Conservation (phyloP, 805 yeast species). For the Ogataea allantospora region DNA sequence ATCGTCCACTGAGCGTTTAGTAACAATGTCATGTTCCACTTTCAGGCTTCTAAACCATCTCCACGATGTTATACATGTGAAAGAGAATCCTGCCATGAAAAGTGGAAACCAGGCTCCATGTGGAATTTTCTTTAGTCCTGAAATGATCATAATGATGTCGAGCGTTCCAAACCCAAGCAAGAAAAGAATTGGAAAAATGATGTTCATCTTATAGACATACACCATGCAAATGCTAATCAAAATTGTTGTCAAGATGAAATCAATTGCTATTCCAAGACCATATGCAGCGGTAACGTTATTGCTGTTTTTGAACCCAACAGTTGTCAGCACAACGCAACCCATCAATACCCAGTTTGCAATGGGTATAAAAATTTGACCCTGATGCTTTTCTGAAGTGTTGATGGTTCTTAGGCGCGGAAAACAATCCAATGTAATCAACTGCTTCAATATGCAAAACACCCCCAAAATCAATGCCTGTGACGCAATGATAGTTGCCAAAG, state of each 20-base stretch:
- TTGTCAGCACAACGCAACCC: constrained; percentile 48
- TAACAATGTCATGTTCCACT: constrained; percentile 36
- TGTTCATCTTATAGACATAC: constrained; percentile 42
- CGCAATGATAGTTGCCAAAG: constrained; percentile 55
- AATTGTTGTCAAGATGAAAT: constrained; percentile 50
- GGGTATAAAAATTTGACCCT: constrained; percentile 56
- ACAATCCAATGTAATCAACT: constrained; percentile 52
- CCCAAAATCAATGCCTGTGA: constrained; percentile 59
- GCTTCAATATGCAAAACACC: constrained; percentile 51
- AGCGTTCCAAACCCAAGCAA: constrained; percentile 44
- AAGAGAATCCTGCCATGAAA: constrained; percentile 40
- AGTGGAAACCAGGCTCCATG: constrained; percentile 67
- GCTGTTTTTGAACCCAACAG: constrained; percentile 52
- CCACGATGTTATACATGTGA: constrained; percentile 44
- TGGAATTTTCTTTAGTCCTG: constrained; percentile 50
- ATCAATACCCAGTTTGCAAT: constrained; percentile 47
- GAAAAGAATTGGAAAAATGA: constrained; percentile 37
- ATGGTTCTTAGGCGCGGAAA: constrained; percentile 48
- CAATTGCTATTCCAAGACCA: constrained; percentile 57
- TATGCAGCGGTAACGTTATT: constrained; percentile 56
- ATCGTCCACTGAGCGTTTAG: constrained; percentile 28
- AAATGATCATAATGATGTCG: constrained; percentile 44
- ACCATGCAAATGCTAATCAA: constrained; percentile 45
- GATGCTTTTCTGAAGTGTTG: constrained; percentile 43
- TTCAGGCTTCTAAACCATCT: constrained; percentile 44